Conservation (phyloP, 768 basidiomycete genomes). For the Russula earlei region DNA sequence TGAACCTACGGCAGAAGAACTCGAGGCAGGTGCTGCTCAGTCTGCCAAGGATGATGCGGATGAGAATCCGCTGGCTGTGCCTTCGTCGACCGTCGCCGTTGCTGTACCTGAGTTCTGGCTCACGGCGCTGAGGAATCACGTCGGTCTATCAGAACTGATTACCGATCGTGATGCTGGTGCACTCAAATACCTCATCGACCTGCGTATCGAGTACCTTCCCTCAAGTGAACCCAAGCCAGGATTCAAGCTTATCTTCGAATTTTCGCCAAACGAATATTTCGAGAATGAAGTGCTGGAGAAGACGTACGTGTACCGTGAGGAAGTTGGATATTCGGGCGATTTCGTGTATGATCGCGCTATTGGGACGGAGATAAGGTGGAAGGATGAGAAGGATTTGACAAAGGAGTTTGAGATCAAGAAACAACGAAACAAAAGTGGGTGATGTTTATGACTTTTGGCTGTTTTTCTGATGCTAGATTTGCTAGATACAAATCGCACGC, state of each 20-base stretch:
- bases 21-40: conserved; percentile 67
- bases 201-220: conserved; percentile 69
- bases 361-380: conserved; percentile 92
- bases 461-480: not conserved
- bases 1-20: conserved; percentile 69
- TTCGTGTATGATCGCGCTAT: conserved; percentile 93
- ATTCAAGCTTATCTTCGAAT: conserved; percentile 83
- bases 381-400: conserved; percentile 96
- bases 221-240: conserved; percentile 66
- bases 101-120: conserved; percentile 97
- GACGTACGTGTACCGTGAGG: conserved; percentile 88
- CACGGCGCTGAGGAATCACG: conserved; percentile 88
- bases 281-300: conserved; percentile 77
- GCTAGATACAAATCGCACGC: conserved; percentile 74
- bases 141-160: conserved; percentile 78
- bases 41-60: conserved; percentile 69
- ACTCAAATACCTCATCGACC: conserved; percentile 73
- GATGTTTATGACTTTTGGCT: not conserved
- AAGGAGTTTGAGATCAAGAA: conserved; percentile 98
- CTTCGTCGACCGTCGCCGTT: conserved; percentile 24
- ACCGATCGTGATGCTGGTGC: conserved; percentile 87
- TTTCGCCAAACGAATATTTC: conserved; percentile 80
- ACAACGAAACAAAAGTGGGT: conserved; percentile 93
- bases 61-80: conserved; percentile 42
- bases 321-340: conserved; percentile 93